Percentiles rank a stretch among this genome's conserved stretches.
These are phyloP conservation scores for Phytophthora palmivora DNA, from an alignment of 352 stramenopile genomes.

Conservation along the genomic window DNA sequence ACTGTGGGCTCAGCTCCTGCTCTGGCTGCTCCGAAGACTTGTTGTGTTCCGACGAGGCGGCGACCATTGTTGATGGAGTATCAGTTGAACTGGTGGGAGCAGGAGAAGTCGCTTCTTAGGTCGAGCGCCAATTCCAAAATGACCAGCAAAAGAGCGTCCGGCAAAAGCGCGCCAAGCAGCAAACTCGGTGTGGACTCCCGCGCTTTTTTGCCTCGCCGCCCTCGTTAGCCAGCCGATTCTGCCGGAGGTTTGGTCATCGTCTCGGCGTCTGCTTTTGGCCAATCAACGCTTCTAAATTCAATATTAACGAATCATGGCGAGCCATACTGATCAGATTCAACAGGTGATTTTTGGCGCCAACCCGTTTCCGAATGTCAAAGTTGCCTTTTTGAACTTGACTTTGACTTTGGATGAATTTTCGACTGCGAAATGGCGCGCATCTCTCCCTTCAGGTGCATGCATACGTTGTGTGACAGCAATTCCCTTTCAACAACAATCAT, in stretches of 20 bases:
- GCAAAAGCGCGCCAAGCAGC: conserved; percentile 23
- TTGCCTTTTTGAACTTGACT: conserved; percentile 25
- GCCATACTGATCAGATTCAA: conserved; percentile 2
- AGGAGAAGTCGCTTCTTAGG: conserved; percentile 22
- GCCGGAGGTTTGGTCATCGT: conserved; percentile 10
- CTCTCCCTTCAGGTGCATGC: background rate
- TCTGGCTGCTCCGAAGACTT: conserved; percentile 41
- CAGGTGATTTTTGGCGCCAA: conserved; percentile 29
- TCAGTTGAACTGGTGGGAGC: background rate
- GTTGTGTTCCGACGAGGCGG: conserved; percentile 33
- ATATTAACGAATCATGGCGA: conserved; percentile 9
- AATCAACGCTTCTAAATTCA: conserved; percentile 2
- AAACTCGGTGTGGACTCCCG: conserved; percentile 22
- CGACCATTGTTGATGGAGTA: conserved; percentile 44
- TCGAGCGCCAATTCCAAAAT: conserved; percentile 44
- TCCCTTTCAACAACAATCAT: background rate
- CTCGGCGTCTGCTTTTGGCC: conserved; percentile 10
- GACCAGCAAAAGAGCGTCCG: conserved; percentile 17
- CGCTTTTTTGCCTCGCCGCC: conserved; percentile 28
- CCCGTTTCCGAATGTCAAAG: background rate
- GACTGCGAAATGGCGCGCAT: conserved; percentile 6
- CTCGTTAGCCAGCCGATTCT: conserved; percentile 26
- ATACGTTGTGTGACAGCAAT: too few species aligned
- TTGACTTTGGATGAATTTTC: conserved; percentile 4
- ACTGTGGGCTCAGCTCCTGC: conserved; percentile 34